Base-by-base conservation (phyloP, 2,329 filamentous ascomycete species). In the Westerdykella aurantiaca region DNA sequence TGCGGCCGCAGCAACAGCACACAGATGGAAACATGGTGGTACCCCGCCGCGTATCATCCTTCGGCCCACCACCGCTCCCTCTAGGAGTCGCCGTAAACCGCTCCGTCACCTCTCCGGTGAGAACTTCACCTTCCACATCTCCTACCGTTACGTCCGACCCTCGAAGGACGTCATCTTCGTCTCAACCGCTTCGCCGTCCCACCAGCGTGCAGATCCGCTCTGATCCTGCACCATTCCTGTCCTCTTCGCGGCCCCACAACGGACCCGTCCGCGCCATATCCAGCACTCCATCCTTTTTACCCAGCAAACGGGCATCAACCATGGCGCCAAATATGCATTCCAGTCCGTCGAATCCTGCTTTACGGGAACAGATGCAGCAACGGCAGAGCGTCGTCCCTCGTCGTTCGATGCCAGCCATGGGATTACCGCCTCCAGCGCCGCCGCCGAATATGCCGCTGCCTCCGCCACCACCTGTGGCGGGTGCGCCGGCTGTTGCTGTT, bases 381-480 rank as follows among this genome's bases (percentile, higher is more conserved):
- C 42, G 49, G 10, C 58, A 56, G 33, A 44, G 41, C 6, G 48
- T 57, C 35, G 56, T 42, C 54, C 45, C 57, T 51, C 47, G 65
- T 46, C 55, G 53, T 9, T 67, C 60, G 14, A 66, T 73, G 48
- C 63, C 70, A 2, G 55, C 64, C 1, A 63, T 70, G 12, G 61
- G 63, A 1, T 52, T 74, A 2, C 71, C 70, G 2, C 72, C 72
- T 6, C 72, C 71, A 3, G 69, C 68, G 5, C 72, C 72, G 3
- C 72, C 72, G 17, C 72, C 72, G 43, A 63, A 58, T 11, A 67
- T 69, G 52, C 71, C 72, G n/a, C 51, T 74, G 17, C 72, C 72
- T n/a, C 48, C 59, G 10, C 63, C 64, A 31, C 68, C 68, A 6
- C 55, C 55, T 10, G 50, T 29, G 25, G 38, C 21, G 22, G 11